These are phyloP conservation scores for Pluteus cervinus DNA, from an alignment of 768 basidiomycete genomes.

Conservation along the genomic window DNA sequence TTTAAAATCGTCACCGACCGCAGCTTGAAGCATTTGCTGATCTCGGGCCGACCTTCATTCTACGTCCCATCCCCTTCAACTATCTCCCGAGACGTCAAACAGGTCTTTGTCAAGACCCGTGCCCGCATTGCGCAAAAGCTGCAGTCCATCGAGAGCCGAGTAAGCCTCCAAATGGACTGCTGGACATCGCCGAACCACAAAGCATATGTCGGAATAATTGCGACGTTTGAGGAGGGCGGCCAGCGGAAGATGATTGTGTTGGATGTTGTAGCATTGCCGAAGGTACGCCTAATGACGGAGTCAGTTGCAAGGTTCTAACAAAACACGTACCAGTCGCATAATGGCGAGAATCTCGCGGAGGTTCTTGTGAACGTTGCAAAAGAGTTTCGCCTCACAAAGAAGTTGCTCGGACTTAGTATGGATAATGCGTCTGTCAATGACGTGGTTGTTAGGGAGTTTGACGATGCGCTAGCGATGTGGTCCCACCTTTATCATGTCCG, in stretches of 20 bases:
- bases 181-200: constrained; percentile 3
- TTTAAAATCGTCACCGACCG: constrained; percentile 25
- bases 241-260: background rate
- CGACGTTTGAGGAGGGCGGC: background rate
- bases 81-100: constrained; percentile 20
- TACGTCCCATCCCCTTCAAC: constrained; percentile 25
- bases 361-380: constrained; percentile 21
- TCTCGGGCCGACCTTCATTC: constrained; percentile 22
- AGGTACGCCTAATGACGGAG: too few relatives aligned
- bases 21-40: constrained; percentile 23
- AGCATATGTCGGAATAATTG: constrained; percentile 3
- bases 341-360: constrained; percentile 21
- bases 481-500: constrained; percentile 12
- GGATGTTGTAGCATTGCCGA: background rate
- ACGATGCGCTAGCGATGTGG: constrained; percentile 12
- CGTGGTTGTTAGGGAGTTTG: constrained; percentile 23
- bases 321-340: constrained; percentile 23
- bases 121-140: constrained; percentile 22
- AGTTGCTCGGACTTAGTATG: constrained; percentile 12
- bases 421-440: constrained; percentile 30
- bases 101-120: constrained; percentile 16
- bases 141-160: constrained; percentile 11
- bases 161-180: background rate
- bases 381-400: constrained; percentile 23
- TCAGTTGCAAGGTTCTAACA: too few relatives aligned